phyloP scores from a whole-genome alignment of 129 eudicot genomes.

The Solidago caesia region DNA sequence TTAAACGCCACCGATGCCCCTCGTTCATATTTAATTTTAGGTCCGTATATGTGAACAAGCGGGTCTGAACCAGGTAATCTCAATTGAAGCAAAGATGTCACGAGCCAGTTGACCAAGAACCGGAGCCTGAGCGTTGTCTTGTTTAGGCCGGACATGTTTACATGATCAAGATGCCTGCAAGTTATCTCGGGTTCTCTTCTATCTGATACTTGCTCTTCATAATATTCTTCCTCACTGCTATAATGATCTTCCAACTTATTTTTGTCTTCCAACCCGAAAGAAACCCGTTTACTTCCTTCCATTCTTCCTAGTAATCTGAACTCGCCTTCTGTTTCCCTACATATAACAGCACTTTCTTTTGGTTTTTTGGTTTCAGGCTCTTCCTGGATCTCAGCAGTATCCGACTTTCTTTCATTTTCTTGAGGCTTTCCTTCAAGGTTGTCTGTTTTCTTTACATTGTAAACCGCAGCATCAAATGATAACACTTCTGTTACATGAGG shows the following conservation, averaged over 20 bases:
- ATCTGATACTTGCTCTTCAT: constrained; percentile 37
- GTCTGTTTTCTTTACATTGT: constrained; percentile 35
- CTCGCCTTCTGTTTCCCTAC: constrained; percentile 44
- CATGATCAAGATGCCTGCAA: constrained; percentile 46
- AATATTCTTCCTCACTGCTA: constrained; percentile 34
- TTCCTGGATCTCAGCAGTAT: constrained; percentile 30
- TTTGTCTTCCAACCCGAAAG: constrained; percentile 32
- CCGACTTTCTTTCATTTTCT: constrained; percentile 19
- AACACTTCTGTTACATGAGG: constrained; percentile 19
- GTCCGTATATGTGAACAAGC: constrained; percentile 45
- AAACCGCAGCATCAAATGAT: constrained; percentile 44
- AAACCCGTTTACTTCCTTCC: constrained; percentile 42
- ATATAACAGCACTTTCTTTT: constrained; percentile 37
- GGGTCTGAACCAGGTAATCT: constrained; percentile 30
- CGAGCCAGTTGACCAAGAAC: constrained; percentile 44
- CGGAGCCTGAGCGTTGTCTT: constrained; percentile 41
- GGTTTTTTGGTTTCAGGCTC: constrained; percentile 36
- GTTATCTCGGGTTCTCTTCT: constrained; percentile 41
- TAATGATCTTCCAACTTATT: constrained; percentile 35
- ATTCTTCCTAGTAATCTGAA: constrained; percentile 41
- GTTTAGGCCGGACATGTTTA: constrained; percentile 44
- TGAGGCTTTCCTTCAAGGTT: constrained; percentile 17
- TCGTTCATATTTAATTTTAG: constrained; percentile 44
- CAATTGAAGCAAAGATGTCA: constrained; percentile 38
- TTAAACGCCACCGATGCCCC: constrained; percentile 46